Base-by-base conservation (phyloP, 1,284 basidiomycete species). In the Cutaneotrichosporon spelunceum region DNA sequence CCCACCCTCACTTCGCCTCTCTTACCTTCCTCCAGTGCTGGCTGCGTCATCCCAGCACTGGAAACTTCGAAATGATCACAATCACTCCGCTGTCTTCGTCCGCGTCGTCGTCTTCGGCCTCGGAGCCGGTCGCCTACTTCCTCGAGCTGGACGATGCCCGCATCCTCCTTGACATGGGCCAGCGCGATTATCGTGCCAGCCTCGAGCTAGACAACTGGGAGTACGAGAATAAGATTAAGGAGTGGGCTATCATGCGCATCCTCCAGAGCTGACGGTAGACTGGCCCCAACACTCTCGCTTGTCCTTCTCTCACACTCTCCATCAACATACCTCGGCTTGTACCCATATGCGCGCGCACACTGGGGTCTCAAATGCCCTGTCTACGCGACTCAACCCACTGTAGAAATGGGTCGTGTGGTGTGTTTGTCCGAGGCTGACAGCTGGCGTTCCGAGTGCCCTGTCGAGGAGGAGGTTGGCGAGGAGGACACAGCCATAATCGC, bases 311-410 rank as follows among this genome's bases (percentile, higher is more conserved):
- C 94, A 0, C 94, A 99, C 81, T 93, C 94, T 1, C 91, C 95
- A 66, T 83, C 96, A 10, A 82, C 85, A 3, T 93, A 96, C 73
- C 84, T 90, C 21, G 95, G 94, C 8, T 82, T 99, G 21, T 96
- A 92, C 75, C 86, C 94, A 7, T 97, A 92, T 76, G 93, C 94
- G 1, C 84, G 91, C 70, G 85, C 93, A 6, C 84, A 86, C 71
- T 93, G 93, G 86, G 89, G 88, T 21, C 83, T 99, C 44, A 88
- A 85, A 56, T 94, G 93, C 47, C 93, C 93, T 10, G 87, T 93
- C n/a, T 99, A 98, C 77, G 90, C 91, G 0, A 96, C 95, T 0
- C 85, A 99, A 53, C 95, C 96, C 24, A 93, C 96, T 0, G 92
- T 96, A 68, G 93, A 94, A 60, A 97, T 95, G 90, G 95, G 91